phyloP scores from a whole-genome alignment of 164 flowering plant species.

The Echeveria elegans region DNA sequence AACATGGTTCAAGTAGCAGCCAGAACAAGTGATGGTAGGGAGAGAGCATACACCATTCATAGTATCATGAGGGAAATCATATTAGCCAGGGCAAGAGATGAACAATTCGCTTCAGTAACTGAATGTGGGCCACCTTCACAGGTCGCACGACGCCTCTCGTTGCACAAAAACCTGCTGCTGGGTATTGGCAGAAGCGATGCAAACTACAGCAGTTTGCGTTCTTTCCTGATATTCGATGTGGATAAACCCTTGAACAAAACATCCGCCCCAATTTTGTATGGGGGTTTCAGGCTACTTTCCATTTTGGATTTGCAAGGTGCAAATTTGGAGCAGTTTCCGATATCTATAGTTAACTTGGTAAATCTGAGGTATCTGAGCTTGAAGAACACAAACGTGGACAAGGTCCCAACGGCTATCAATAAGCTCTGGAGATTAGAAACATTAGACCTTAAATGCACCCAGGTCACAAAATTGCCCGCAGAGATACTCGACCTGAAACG shows the following conservation, averaged over 20 bases:
- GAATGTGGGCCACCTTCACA: neutral
- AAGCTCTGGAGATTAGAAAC: slow-evolving; percentile 12
- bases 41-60: neutral
- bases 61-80: neutral
- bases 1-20: neutral
- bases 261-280: neutral
- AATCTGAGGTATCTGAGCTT: slow-evolving; percentile 4
- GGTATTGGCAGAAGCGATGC: neutral
- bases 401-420: slow-evolving; percentile 7
- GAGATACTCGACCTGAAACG: neutral
- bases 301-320: slow-evolving; percentile 7
- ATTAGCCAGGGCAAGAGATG: neutral
- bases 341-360: neutral
- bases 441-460: slow-evolving; percentile 11
- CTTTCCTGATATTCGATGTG: neutral
- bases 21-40: neutral
- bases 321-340: neutral
- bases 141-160: neutral
- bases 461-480: neutral
- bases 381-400: slow-evolving; percentile 1
- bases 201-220: neutral
- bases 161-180: too few species aligned
- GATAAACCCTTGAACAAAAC: neutral
- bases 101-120: neutral
- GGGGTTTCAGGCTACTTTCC: neutral